phyloP scores from a whole-genome alignment of 176 grass and related monocot species.

The Raddia guianensis region DNA sequence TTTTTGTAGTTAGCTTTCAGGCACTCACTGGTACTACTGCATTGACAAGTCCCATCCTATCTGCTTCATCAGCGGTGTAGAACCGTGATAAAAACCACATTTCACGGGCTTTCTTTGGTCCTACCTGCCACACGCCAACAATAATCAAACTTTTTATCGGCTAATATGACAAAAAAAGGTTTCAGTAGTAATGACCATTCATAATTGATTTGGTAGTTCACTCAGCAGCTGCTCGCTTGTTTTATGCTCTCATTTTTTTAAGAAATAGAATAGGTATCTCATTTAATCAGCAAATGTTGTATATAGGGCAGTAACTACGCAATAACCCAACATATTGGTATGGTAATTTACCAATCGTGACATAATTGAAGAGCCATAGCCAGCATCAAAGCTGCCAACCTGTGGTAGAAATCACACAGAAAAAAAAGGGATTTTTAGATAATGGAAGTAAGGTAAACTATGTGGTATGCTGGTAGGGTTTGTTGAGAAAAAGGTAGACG shows the following conservation, averaged over 20 bases:
- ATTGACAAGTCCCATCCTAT: conserved; percentile 95
- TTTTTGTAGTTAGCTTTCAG: conserved; percentile 9
- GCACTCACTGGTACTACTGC: conserved; percentile 79
- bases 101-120: conserved; percentile 82
- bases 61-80: conserved; percentile 74
- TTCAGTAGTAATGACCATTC: neutral
- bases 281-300: neutral
- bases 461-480: neutral
- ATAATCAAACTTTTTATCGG: no score
- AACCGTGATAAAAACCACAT: conserved; percentile 97
- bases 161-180: neutral
- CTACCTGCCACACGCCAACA: conserved; percentile 45
- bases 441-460: neutral
- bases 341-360: conserved; percentile 72
- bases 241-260: neutral
- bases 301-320: neutral
- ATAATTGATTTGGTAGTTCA: neutral
- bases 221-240: neutral
- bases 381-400: conserved; percentile 98
- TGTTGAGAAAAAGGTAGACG: neutral
- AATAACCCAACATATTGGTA: neutral
- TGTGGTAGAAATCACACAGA: conserved; percentile 30
- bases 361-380: conserved; percentile 96
- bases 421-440: neutral
- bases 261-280: neutral